Evolutionary conservation across 441 rosid genomes (phyloP), one percentile per base, ranked within the genome.

Genomic region (Viola pubescens): DNA sequence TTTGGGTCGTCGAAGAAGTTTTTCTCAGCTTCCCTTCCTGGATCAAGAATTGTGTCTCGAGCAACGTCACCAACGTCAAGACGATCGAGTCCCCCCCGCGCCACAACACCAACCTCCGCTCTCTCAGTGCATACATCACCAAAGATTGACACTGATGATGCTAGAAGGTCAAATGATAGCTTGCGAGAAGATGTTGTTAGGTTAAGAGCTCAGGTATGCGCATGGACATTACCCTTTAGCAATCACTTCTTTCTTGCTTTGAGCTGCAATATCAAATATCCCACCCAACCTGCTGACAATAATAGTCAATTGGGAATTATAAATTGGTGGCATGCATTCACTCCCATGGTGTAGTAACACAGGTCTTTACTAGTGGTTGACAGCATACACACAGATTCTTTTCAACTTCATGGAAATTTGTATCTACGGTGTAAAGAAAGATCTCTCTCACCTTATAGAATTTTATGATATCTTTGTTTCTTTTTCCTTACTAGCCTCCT

Each of bases 21-120:
- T 74, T 89, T 89, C 76, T 89, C 98, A 49, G 94, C 95, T 62
- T 92, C 97, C 63, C 91, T 92, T 82, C 97, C 98, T 56, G 98
- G 98, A 50, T 89, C 98, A 59, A 81, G 98, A 83, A 94, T 94
- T 62, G 89, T 81, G 59, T 94, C 99, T 63, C 95, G 97, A 62
- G 97, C 96, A 78, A 83, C 96, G 59, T 94, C 99, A 7, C 99
- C 99, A 54, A 86, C 85, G 74, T 90, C 89, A 52, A 86, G 97
- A 68, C 85, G 94, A 48, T 79, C 94, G 37, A 90, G 95, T 60
- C 97, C 97, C 55, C 97, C 99, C 45, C 94, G 97, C 59, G 88
- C 97, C 63, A 82, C 95, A 12, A 90, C 99, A 48, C 99, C 96
- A 52, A 88, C 94, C 34, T 97, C 97, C 40, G 84, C 84, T 42